These are phyloP conservation scores for Ramalina intermedia DNA, from an alignment of 495 filamentous ascomycete species.

Conservation along the genomic window DNA sequence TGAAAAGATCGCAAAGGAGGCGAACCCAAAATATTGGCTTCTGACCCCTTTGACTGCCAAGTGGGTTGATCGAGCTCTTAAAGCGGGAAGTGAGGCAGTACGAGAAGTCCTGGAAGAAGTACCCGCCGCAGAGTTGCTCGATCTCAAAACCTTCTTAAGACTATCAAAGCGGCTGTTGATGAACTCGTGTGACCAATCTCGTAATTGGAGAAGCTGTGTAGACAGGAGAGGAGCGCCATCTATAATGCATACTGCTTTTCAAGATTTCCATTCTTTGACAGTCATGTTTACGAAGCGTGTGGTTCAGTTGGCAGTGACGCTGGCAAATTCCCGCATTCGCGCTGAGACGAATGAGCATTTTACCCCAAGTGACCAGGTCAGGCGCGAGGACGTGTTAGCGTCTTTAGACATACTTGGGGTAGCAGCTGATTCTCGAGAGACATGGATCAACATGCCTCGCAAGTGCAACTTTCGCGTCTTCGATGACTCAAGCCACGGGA, in stretches of 20 bases:
- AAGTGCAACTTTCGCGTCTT: constrained; percentile 43
- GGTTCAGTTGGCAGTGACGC: constrained; percentile 48
- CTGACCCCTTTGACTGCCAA: constrained; percentile 32
- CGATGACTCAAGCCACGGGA: constrained; percentile 24
- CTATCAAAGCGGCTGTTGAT: constrained; percentile 61
- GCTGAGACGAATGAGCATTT: constrained; percentile 25
- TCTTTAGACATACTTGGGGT: constrained; percentile 45
- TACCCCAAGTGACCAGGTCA: constrained; percentile 27
- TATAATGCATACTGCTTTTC: constrained; percentile 50
- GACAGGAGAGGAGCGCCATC: constrained; percentile 40
- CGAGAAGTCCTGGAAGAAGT: constrained; percentile 22
- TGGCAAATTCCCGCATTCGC: constrained; percentile 44
- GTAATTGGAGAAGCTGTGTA: constrained; percentile 50
- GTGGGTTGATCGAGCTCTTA: constrained; percentile 21
- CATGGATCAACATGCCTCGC: constrained; percentile 47
- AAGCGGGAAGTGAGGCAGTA: constrained; percentile 18
- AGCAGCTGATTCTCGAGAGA: constrained; percentile 26
- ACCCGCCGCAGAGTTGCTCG: constrained; percentile 42
- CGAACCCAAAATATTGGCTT: constrained; percentile 42
- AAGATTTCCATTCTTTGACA: constrained; percentile 57
- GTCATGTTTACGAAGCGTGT: constrained; percentile 54
- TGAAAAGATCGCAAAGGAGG: constrained; percentile 34
- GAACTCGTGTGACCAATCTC: constrained; percentile 47
- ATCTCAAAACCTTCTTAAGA: constrained; percentile 42
- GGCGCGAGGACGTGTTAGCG: constrained; percentile 45